Percentiles rank a stretch among this genome's conserved stretches.
Evolutionary conservation across 768 basidiomycete species (phyloP).

Genomic region (Mycena kentingensis): DNA sequence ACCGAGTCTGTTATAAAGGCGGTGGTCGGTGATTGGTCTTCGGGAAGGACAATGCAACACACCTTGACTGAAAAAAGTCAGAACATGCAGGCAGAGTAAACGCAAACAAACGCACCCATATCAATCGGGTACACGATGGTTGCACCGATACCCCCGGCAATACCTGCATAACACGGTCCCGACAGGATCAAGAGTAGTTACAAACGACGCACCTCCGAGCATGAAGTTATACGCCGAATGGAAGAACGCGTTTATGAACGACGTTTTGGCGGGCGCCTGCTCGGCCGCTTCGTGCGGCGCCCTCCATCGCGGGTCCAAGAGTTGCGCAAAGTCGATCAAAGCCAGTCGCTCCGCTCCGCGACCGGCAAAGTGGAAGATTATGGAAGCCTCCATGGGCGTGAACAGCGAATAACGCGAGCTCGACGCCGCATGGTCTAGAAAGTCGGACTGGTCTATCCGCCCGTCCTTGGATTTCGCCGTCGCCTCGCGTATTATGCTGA

Average conservation of each 20-base stretch:
- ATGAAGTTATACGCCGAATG: conserved; percentile 85
- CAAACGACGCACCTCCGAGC: conserved; percentile 64
- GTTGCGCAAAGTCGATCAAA: conserved; percentile 87
- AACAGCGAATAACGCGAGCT: conserved; percentile 92
- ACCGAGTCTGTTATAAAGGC: conserved; percentile 56
- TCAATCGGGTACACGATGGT: conserved; percentile 99
- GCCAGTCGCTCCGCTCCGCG: conserved; percentile 80
- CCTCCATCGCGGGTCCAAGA: conserved; percentile 89
- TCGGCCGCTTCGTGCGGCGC: conserved; percentile 60
- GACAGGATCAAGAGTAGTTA: neutral
- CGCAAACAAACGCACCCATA: conserved; percentile 58
- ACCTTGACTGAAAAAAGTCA: conserved; percentile 66
- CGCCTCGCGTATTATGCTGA: conserved; percentile 85
- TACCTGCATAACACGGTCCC: conserved; percentile 50
- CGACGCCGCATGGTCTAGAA: conserved; percentile 84
- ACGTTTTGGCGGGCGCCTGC: conserved; percentile 33
- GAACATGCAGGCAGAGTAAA: neutral
- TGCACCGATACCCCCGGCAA: conserved; percentile 93
- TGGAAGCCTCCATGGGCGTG: conserved; percentile 97
- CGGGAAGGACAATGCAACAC: conserved; percentile 25
- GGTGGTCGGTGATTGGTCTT: conserved; percentile 5
- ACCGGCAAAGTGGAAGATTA: conserved; percentile 97
- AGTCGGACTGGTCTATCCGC: conserved; percentile 94
- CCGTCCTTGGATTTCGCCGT: conserved; percentile 91
- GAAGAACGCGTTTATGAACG: conserved; percentile 56